Evolutionary conservation across 805 yeast species (phyloP), one percentile per base, ranked within the genome.

Genomic region (Teunomyces cretensis): DNA sequence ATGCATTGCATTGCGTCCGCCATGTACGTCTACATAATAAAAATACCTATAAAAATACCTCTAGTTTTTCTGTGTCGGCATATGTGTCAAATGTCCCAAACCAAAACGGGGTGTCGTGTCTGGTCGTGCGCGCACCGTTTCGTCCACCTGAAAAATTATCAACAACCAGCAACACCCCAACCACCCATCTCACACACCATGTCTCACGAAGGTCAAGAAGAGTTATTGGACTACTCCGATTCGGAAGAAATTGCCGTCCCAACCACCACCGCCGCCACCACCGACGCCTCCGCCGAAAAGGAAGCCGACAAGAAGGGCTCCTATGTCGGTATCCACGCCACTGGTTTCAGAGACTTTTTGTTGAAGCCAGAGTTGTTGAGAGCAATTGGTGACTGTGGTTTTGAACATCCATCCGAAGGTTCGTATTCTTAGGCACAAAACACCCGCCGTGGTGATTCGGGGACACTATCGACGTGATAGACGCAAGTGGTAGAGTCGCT

Each of bases 321-420:
- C 37, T 94, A 94, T 61, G 98, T 91, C 49, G 98, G 98, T 64
- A 88, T 90, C 60, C 98, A 94, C 72, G 92, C 98, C 54, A 92
- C 98, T 53, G 97, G 97, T 67, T 92, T 94, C 84, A 88, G 95
- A 73, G 99, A 94, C 75, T 92, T 92, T 73, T 75, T 94, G 63
- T 80, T 92, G 71, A 94, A 94, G 76, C 97, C 98, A 27, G 99
- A 94, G 75, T 80, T 92, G 57, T 79, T 92, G 62, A 86, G 99
- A 74, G 99, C 99, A 54, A 92, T 92, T 65, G 95, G 91, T 56
- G 99, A 92, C 74, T 90, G 97, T 78, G 99, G 99, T 78, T 92
- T 92, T 67, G 99, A 92, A 78, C 99, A 92, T 76, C 99, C 99
- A 55, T 89, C 97, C 55, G 99, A 92, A 85, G 95, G 94, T 87